Evolutionary conservation across 257 asterid genomes (phyloP), one percentile per base, ranked within the genome.

Genomic region (Eustoma russellianum): DNA sequence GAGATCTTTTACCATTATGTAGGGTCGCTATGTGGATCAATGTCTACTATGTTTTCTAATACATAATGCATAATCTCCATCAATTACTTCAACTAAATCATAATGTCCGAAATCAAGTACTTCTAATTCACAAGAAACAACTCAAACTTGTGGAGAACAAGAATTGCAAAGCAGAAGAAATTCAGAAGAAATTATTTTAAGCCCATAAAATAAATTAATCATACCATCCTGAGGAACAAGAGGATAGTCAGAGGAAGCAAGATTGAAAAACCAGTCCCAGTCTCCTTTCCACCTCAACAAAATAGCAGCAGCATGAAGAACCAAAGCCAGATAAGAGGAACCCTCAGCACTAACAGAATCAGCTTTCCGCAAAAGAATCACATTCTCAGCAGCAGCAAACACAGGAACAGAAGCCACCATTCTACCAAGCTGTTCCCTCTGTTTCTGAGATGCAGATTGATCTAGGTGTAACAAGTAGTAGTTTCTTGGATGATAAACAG

Each of bases 231-330:
- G 80, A 11, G 77, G 65, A 53, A 74, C 46, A 7, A 74, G 72
- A 33, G 77, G 80, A 61, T 74, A 70, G 57, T 74, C 80, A 28
- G 74, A 67, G 15, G 77, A 74, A 64, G 50, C 71, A 38, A 74
- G 77, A 53, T 74, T 74, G 11, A 70, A 41, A 30, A 74, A 67
- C 80, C 80, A 74, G 63, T 70, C 72, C 80, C 80, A 74, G n/a
- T 74, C 72, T 0, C 17, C 13, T 30, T 58, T 66, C 80, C 77
- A 67, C 60, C 68, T 71, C 63, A 67, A 58, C 62, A 67, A 50
- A 63, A 57, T 43, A 35, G 80, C 77, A 49, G 77, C 74, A 17
- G 69, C 77, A 34, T 74, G 80, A 53, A 74, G 80, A 44, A 70
- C 57, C 16, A 53, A 15, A 11, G 66, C 57, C 57, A 74, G 62